phyloP scores from a whole-genome alignment of 129 eudicot genomes.

The Artemisia tridentata region DNA sequence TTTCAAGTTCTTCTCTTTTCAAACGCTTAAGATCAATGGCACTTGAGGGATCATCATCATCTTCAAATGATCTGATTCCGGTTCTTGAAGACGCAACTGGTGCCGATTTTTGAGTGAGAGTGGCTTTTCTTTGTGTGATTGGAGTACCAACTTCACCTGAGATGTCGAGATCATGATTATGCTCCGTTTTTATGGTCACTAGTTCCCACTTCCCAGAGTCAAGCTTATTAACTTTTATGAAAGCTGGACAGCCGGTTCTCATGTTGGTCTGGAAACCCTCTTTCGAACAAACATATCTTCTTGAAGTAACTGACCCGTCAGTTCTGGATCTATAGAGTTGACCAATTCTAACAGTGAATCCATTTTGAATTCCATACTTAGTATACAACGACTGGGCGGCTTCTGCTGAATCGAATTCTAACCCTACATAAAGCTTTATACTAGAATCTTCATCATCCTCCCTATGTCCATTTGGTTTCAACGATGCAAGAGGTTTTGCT shows the following conservation, averaged over 20 bases:
- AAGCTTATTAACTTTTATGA: slow-evolving; percentile 68
- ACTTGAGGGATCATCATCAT: slow-evolving; percentile 67
- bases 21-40: slow-evolving; percentile 60
- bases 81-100: slow-evolving; percentile 53
- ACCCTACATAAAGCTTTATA: slow-evolving; percentile 64
- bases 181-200: slow-evolving; percentile 75
- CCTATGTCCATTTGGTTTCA: slow-evolving; percentile 45
- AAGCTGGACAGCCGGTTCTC: slow-evolving; percentile 86
- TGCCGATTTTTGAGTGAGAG: slow-evolving; percentile 47
- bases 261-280: slow-evolving; percentile 81
- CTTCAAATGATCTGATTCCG: slow-evolving; percentile 73
- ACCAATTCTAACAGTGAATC: slow-evolving; percentile 75
- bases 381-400: slow-evolving; percentile 75
- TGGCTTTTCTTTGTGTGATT: slow-evolving; percentile 51
- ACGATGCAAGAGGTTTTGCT: slow-evolving; percentile 42
- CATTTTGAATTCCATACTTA: slow-evolving; percentile 58
- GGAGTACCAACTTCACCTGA: slow-evolving; percentile 56
- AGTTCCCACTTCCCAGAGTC: slow-evolving; percentile 82
- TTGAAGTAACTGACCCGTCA: slow-evolving; percentile 71
- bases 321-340: slow-evolving; percentile 73
- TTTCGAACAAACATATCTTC: slow-evolving; percentile 76
- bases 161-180: slow-evolving; percentile 70
- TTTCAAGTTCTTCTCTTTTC: slow-evolving; percentile 58
- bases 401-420: slow-evolving; percentile 76
- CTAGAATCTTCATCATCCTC: slow-evolving; percentile 58